Conservation (phyloP, 1,284 basidiomycete genomes). For the Sporisorium iseilematis-ciliati region DNA sequence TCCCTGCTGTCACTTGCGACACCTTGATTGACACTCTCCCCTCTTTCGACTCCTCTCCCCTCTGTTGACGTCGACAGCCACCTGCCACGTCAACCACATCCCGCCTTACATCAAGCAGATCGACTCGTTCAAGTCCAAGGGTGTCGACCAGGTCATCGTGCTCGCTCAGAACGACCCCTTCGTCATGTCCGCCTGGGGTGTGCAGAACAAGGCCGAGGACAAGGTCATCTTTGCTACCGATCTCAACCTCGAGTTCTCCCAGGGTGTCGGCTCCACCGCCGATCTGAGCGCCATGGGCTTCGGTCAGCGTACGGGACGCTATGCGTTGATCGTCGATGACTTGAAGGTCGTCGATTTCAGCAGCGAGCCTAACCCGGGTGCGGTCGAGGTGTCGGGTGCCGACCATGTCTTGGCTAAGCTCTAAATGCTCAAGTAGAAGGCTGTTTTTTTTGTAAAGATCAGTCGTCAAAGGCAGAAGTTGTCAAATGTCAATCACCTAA, state of each 20-base stretch:
- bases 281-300: slow-evolving; percentile 76
- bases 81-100: slow-evolving; percentile 71
- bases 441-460: neutral
- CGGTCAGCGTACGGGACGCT: slow-evolving; percentile 78
- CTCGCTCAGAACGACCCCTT: slow-evolving; percentile 68
- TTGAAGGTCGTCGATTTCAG: slow-evolving; percentile 72
- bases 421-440: slow-evolving; percentile 54
- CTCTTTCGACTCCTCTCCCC: neutral
- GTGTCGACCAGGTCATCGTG: slow-evolving; percentile 76
- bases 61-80: slow-evolving; percentile 19
- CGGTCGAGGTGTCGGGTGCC: slow-evolving; percentile 77
- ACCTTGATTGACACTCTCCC: neutral
- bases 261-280: slow-evolving; percentile 75
- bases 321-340: slow-evolving; percentile 79
- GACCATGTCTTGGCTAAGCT: slow-evolving; percentile 77
- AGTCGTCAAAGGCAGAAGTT: too few species aligned
- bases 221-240: slow-evolving; percentile 81
- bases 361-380: slow-evolving; percentile 67
- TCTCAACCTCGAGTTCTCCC: slow-evolving; percentile 77
- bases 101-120: slow-evolving; percentile 78
- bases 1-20: neutral
- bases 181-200: slow-evolving; percentile 75
- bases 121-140: slow-evolving; percentile 79
- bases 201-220: slow-evolving; percentile 78
- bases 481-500: too few species aligned